Evolutionary conservation across 2,329 filamentous ascomycete species (phyloP), one percentile per base, ranked within the genome.

Genomic region (Orbilia javanica): DNA sequence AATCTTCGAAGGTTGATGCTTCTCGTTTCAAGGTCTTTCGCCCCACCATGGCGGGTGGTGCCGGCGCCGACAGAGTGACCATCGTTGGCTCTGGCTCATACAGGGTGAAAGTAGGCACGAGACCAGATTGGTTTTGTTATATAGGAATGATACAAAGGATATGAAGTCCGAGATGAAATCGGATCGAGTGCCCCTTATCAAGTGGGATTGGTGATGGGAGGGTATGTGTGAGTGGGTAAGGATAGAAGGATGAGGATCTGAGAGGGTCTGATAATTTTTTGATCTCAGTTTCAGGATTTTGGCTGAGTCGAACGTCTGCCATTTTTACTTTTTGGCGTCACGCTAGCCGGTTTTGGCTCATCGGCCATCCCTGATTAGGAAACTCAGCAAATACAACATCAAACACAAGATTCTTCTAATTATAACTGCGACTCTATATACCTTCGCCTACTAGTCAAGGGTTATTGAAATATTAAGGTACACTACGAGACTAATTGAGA

Each of bases 1-100:
- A 60, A 57, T 78, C 74, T 44, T 72, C 67, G 62, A 78, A 53
- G 34, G 48, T 71, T 10, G 74, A 72, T 53, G 74, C 62, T 68
- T 72, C 74, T 57, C 74, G 74, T 64, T 78, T 78, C 46, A 72
- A 20, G 22, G 62, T 48, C 53, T 78, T 78, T 11, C 42, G 29
- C 22, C 53, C 62, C 67, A 44, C 52, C 63, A 63, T 68, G 15
- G 74, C 52, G 63, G 67, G 60, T 66, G 73, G 73, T 72, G 67
- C 65, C 22, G 67, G 52, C 74, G 66, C 74, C 62, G 74, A 78
- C 34, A 78, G 29, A 55, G 67, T 68, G 34, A 42, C 67, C 74
- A 78, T 78, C 52, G 44, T 63, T 27, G 46, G 31, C 18, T 25
- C 65, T 57, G 52, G 50, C 52, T 57, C 73, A 77, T 77, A 42